A percentile compares a stretch with the other conserved stretches of the same genome.
Conservation (phyloP, 2,329 filamentous ascomycete genomes). For the Xylariomycetidae sp. region DNA sequence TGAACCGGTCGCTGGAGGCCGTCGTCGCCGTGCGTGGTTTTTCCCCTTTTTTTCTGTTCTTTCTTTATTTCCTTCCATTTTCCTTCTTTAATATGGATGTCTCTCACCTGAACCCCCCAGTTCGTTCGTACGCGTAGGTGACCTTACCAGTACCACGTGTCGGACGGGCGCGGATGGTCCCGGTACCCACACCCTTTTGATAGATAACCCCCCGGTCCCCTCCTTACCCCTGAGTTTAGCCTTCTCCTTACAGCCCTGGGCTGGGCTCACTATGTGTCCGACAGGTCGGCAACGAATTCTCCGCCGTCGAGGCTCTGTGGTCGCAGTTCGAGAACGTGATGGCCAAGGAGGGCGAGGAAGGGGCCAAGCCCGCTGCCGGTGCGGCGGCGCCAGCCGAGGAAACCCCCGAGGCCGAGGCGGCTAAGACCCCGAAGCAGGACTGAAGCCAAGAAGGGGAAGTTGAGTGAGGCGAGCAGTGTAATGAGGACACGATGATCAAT, state of each 20-base stretch:
- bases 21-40: constrained; percentile 68
- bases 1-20: constrained; percentile 87
- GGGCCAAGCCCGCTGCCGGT: too few species aligned
- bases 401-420: constrained; percentile 1
- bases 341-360: constrained; percentile 56
- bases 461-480: too few species aligned
- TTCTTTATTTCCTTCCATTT: background rate
- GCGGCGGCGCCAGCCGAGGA: too few species aligned
- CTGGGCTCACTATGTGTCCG: background rate
- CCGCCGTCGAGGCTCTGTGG: constrained; percentile 95
- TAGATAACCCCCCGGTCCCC: too few species aligned
- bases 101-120: too few species aligned
- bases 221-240: too few species aligned
- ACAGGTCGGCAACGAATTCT: constrained; percentile 90
- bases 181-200: too few species aligned
- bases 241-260: background rate
- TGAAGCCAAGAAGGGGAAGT: background rate
- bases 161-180: too few species aligned
- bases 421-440: constrained; percentile 10
- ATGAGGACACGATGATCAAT: too few species aligned
- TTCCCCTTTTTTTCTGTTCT: background rate
- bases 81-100: too few species aligned
- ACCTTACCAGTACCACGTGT: too few species aligned
- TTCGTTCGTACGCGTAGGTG: too few species aligned
- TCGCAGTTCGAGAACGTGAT: constrained; percentile 96